Conservation (phyloP, 2,329 filamentous ascomycete genomes). For the Cytospora chrysosperma region DNA sequence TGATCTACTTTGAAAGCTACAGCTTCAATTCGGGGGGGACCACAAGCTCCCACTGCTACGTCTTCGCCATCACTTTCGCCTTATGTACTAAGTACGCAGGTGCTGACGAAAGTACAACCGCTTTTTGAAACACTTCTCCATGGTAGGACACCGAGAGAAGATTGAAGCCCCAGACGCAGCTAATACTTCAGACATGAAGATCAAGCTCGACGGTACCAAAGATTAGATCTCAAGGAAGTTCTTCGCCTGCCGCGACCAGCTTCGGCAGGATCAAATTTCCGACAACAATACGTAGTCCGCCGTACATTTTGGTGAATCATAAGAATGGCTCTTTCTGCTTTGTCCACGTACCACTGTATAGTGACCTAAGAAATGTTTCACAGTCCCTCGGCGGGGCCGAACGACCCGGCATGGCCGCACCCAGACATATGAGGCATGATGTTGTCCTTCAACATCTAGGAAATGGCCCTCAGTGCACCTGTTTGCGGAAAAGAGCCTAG, state of each 20-base stretch:
- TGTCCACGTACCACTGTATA: neutral
- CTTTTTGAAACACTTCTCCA: neutral
- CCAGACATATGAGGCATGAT: no score
- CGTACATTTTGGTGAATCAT: neutral
- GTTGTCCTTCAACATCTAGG: no score
- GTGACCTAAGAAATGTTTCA: neutral
- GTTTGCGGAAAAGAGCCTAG: no score
- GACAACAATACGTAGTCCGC: neutral
- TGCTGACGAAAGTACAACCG: neutral
- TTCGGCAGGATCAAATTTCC: neutral
- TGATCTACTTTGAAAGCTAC: neutral
- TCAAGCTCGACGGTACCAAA: neutral
- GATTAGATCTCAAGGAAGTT: neutral
- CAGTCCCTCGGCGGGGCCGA: neutral
- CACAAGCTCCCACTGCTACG: neutral
- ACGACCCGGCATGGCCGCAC: no score
- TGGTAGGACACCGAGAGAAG: neutral
- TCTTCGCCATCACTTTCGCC: constrained; percentile 1
- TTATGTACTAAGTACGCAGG: neutral
- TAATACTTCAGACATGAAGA: neutral
- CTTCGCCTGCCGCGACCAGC: neutral
- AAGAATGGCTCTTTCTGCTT: neutral
- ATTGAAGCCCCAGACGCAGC: neutral
- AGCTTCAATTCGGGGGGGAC: neutral
- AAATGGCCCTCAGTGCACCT: no score